Base-by-base conservation (phyloP, 148 eudicot genomes). In the Salicornia ramosissima region DNA sequence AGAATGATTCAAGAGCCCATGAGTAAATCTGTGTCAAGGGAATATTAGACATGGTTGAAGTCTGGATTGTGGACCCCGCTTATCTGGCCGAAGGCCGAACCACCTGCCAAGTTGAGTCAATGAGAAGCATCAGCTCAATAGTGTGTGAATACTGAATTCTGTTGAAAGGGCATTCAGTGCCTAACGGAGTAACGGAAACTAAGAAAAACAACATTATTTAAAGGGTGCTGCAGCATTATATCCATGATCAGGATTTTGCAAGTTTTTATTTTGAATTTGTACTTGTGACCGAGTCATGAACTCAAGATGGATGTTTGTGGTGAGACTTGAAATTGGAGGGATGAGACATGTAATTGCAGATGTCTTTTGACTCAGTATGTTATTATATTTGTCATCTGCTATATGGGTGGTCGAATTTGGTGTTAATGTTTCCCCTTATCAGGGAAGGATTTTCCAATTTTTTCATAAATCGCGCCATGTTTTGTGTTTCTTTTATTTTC, bases 361-460 rank as follows among this genome's bases (percentile, higher is more conserved):
- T 16, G 19, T 34, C 15, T 55, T 0, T 34, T 33, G 19, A 34
- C 18, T 14, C 15, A 4, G 0, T 52, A 4, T 13, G 4, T 56
- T 60, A 10, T 36, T 36, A 61, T 61, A 22, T 36, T 61, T 61
- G 7, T 15, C 28, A 34, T 61, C 21, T 61, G 65, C 65, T 39
- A 16, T 39, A 34, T 61, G 26, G 21, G 19, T 33, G 18, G 1
- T 4, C n/a, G 40, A 19, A 5, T n/a, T n/a, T 14, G 33, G 18
- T 25, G 5, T 26, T 33, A 11, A 24, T 18, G 33, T 55, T 60
- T 22, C 13, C 18, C 10, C 50, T 36, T 34, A 19, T 31, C 34
- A 34, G 42, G 9, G 45, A 18, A 16, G 42, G 26, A 26, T 19
- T n/a, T 34, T 60, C 5, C 2, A 39, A 29, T 63, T 40, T 13